A percentile compares a stretch with the other conserved stretches of the same genome.
phyloP scores from a whole-genome alignment of 805 yeast genomes.

The Suhomyces pyralidae region DNA sequence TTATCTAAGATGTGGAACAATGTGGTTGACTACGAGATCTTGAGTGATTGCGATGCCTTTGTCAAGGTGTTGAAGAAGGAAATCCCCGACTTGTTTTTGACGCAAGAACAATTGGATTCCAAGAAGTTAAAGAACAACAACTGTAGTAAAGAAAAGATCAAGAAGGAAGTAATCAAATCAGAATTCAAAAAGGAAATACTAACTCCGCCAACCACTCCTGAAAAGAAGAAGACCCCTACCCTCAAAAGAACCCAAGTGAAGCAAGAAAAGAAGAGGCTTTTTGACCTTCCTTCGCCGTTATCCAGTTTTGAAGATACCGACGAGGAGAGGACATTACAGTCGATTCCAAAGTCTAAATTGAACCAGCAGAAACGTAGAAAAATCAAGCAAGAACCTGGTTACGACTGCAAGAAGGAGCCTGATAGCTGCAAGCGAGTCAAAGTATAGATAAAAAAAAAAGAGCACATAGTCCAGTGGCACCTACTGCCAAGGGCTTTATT shows the following conservation, averaged over 20 bases:
- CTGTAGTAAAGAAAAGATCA: constrained; percentile 3
- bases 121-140: constrained; percentile 30
- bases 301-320: constrained; percentile 27
- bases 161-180: constrained; percentile 7
- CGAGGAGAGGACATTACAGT: constrained; percentile 1
- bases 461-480: not conserved
- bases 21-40: constrained; percentile 73
- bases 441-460: not conserved
- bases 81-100: constrained; percentile 61
- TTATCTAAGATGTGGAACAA: constrained; percentile 65
- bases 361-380: constrained; percentile 4
- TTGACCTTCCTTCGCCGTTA: constrained; percentile 32
- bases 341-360: not conserved
- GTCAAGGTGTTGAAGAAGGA: constrained; percentile 51
- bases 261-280: constrained; percentile 7
- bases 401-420: constrained; percentile 5
- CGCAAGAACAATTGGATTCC: constrained; percentile 49
- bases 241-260: constrained; percentile 15
- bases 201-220: constrained; percentile 37
- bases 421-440: constrained; percentile 1
- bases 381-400: constrained; percentile 4
- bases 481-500: too few species aligned
- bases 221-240: constrained; percentile 22
- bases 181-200: constrained; percentile 13
- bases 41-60: constrained; percentile 81